Evolutionary conservation across 176 grass and related monocot species (phyloP), one percentile per base, ranked within the genome.

Genomic region (Rhynchospora tenuis): DNA sequence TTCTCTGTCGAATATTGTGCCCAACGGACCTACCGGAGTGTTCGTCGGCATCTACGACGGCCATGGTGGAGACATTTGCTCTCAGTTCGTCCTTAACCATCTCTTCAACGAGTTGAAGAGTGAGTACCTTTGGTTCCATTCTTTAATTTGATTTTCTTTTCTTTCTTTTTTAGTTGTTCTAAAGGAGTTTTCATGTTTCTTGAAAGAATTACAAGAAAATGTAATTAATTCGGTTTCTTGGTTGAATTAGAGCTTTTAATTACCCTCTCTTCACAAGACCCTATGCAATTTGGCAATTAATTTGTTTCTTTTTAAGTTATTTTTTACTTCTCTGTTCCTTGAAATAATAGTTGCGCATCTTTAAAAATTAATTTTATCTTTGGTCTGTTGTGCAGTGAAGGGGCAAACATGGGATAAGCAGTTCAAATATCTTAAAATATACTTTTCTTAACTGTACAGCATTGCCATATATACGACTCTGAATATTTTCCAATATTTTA

Each of bases 21-120:
- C 9, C 10, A 66, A 64, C 51, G 79, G 22, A 60, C 60, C 13
- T 7, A 31, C 38, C 4, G 79, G 79, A 8, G 87, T 85, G 58
- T 78, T 87, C n/a, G 60, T 91, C 9, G 89, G 89, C 16, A 19
- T 91, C 24, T 91, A 88, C 14, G 89, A 91, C 43, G 89, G 89
- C 79, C 89, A 91, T 59, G 89, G 86, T 43, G 89, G 89, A 3
- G 15, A 73, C 22, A 60, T 66, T 26, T 75, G 85, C 23, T 88
- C 89, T 43, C 47, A 63, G 19, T 90, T 87, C 86, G 59, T 90
- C 73, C 74, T 83, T 29, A 42, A 64, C 19, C 55, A 74, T 50
- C 83, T 91, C 59, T 91, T 88, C 82, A 47, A 59, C 3, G 58
- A 85, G 78, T n/a, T 91, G 50, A 79, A 83, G 55, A 51, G 89